Percentiles rank a stretch among this genome's conserved stretches.
Evolutionary conservation across 495 filamentous ascomycete genomes (phyloP).

Genomic region (Platismatia glauca): DNA sequence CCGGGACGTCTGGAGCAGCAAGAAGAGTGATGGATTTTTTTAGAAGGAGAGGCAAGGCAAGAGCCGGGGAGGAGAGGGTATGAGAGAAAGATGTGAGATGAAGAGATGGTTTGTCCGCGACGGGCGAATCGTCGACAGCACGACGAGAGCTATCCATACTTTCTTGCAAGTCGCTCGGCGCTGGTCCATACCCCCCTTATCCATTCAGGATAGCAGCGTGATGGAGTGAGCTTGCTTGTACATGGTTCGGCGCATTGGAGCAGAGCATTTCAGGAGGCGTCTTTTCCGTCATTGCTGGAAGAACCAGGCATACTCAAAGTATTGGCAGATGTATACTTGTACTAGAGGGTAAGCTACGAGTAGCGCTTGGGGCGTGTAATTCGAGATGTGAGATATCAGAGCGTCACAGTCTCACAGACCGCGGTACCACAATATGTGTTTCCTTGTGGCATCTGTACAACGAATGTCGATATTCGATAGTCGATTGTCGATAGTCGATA

Average conservation of each 20-base stretch:
- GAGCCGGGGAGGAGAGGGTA: constrained; percentile 48
- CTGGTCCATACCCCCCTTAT: constrained; percentile 9
- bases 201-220: constrained; percentile 16
- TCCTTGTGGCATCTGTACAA: not conserved
- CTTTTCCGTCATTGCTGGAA: constrained; percentile 5
- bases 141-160: not conserved
- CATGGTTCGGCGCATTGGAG: constrained; percentile 11
- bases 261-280: constrained; percentile 7
- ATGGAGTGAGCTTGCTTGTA: constrained; percentile 11
- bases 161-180: constrained; percentile 4
- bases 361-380: constrained; percentile 12
- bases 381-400: not conserved
- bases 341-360: constrained; percentile 7
- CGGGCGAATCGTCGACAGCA: not conserved
- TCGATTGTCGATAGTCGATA: too few relatives aligned
- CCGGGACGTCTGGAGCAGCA: constrained; percentile 75
- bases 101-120: not conserved
- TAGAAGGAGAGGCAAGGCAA: constrained; percentile 70
- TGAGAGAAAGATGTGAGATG: not conserved
- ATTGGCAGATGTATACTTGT: constrained; percentile 1
- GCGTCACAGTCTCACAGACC: constrained; percentile 7
- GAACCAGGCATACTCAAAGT: not conserved
- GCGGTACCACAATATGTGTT: not conserved
- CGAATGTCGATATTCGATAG: too few relatives aligned
- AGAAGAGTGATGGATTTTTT: constrained; percentile 98